Conservation (phyloP, 305 asterid species). For the Solanum hybrid region DNA sequence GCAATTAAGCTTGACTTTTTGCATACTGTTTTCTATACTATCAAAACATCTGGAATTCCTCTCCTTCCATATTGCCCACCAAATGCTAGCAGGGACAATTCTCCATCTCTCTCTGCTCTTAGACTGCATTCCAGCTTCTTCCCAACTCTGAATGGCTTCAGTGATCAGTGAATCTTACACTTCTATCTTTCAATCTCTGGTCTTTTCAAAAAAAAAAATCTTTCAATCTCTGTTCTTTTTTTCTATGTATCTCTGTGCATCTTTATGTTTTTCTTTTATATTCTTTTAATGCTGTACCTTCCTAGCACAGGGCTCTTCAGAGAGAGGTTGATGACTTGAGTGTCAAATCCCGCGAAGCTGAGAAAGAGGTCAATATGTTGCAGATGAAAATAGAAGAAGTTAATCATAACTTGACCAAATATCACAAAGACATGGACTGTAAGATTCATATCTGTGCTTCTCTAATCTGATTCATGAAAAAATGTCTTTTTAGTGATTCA, state of each 20-base stretch:
- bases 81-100: too few relatives aligned
- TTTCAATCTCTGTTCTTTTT: slow-evolving; percentile 4
- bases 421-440: slow-evolving; percentile 75
- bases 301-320: slow-evolving; percentile 51
- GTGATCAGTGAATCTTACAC: neutral
- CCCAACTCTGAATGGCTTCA: neutral
- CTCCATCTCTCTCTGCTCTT: too few relatives aligned
- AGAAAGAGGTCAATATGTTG: slow-evolving; percentile 66
- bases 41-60: too few relatives aligned
- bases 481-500: neutral
- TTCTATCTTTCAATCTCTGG: too few relatives aligned
- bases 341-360: slow-evolving; percentile 70
- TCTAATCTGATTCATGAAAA: neutral
- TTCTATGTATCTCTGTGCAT: neutral
- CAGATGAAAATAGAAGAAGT: slow-evolving; percentile 75
- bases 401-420: slow-evolving; percentile 59
- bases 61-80: too few relatives aligned
- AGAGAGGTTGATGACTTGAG: slow-evolving; percentile 71
- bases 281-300: slow-evolving; percentile 9
- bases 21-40: too few relatives aligned
- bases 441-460: slow-evolving; percentile 23
- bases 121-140: too few relatives aligned
- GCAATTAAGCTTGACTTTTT: too few relatives aligned
- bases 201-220: too few relatives aligned
- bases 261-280: neutral